Evolutionary conservation across 2,329 filamentous ascomycete species (phyloP).

Genomic region (Gaeumannomyces tritici): DNA sequence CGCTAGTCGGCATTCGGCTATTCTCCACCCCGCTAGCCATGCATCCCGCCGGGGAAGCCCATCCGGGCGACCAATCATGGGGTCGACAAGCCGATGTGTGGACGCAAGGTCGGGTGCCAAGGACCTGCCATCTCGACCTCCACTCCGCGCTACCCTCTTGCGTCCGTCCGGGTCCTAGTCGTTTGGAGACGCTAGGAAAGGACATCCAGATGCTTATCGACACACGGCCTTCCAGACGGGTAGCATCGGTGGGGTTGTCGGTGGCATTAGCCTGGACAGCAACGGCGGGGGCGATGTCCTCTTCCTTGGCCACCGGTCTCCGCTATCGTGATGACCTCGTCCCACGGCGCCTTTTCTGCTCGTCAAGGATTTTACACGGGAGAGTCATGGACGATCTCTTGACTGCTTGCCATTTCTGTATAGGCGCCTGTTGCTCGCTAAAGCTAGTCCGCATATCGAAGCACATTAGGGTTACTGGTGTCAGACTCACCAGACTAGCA

Average conservation of each 20-base stretch:
- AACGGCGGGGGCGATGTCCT: neutral
- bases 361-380: neutral
- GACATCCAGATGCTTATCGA: neutral
- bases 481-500: neutral
- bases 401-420: neutral
- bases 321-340: too few species aligned
- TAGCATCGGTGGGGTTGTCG: neutral
- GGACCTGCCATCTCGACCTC: neutral
- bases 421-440: too few species aligned
- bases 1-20: neutral
- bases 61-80: neutral
- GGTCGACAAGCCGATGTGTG: neutral
- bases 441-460: neutral
- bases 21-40: neutral
- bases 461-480: neutral
- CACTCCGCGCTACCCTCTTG: too few species aligned
- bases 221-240: neutral
- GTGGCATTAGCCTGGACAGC: neutral
- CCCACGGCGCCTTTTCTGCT: too few species aligned
- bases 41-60: too few species aligned
- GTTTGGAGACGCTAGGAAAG: too few species aligned
- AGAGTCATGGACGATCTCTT: neutral
- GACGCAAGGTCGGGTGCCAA: neutral
- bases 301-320: neutral
- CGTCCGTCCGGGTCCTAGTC: neutral